phyloP scores from a whole-genome alignment of 805 yeast species.

The Metschnikowia chrysomelidarum region DNA sequence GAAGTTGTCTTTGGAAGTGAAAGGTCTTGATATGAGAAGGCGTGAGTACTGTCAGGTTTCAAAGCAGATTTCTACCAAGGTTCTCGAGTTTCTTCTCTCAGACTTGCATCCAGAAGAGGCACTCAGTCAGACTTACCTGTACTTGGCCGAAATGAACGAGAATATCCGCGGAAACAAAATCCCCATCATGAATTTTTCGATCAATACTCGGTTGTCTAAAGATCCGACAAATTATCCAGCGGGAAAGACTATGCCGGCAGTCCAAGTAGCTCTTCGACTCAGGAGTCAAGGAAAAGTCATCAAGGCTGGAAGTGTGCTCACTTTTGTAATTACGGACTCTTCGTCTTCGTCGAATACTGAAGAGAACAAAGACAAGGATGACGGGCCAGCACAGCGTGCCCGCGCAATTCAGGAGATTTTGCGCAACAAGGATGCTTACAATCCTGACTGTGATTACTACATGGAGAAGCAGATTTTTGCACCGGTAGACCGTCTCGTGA shows the following conservation, averaged over 20 bases:
- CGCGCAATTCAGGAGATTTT: constrained; percentile 75
- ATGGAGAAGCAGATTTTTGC: constrained; percentile 86
- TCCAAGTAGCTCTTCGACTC: constrained; percentile 84
- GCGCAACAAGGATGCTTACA: constrained; percentile 46
- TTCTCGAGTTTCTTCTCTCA: constrained; percentile 67
- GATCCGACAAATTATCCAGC: constrained; percentile 84
- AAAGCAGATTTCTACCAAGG: constrained; percentile 78
- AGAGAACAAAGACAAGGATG: constrained; percentile 17
- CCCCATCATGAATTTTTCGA: constrained; percentile 66
- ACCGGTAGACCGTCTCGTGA: constrained; percentile 85
- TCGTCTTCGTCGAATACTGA: constrained; percentile 26
- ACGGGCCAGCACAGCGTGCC: constrained; percentile 79
- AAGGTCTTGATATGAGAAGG: constrained; percentile 95
- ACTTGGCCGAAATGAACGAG: constrained; percentile 58
- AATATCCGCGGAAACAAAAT: constrained; percentile 61
- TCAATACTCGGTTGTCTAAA: constrained; percentile 85
- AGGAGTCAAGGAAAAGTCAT: constrained; percentile 81
- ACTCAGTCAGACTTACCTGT: constrained; percentile 64
- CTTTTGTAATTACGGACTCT: constrained; percentile 68
- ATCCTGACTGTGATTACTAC: constrained; percentile 76
- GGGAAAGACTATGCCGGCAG: constrained; percentile 76
- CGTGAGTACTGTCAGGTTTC: constrained; percentile 95
- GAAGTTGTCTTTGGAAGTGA: constrained; percentile 67
- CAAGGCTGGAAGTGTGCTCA: constrained; percentile 85
- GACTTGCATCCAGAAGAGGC: constrained; percentile 78